phyloP scores from a whole-genome alignment of 495 filamentous ascomycete species.

The Talaromyces liani region DNA sequence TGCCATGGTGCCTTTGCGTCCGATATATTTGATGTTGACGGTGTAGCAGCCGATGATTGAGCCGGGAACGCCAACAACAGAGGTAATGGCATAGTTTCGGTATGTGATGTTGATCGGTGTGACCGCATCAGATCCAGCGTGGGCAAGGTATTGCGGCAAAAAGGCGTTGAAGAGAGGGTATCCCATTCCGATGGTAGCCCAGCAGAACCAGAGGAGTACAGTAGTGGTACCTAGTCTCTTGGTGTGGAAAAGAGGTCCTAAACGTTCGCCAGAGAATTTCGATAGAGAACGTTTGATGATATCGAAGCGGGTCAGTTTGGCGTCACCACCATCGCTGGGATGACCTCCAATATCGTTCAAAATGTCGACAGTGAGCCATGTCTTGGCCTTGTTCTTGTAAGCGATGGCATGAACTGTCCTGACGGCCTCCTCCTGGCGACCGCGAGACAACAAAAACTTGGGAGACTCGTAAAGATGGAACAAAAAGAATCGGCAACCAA shows the following conservation, averaged over 20 bases:
- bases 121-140: slow-evolving; percentile 23
- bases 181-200: slow-evolving; percentile 51
- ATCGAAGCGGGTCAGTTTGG: slow-evolving; percentile 31
- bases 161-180: slow-evolving; percentile 55
- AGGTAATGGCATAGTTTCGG: slow-evolving; percentile 54
- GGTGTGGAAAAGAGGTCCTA: slow-evolving; percentile 46
- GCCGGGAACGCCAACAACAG: slow-evolving; percentile 51
- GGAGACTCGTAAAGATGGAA: slow-evolving; percentile 79
- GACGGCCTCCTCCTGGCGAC: slow-evolving; percentile 66
- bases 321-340: slow-evolving; percentile 22
- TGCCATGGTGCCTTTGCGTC: slow-evolving; percentile 53
- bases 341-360: slow-evolving; percentile 47
- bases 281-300: slow-evolving; percentile 44
- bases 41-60: slow-evolving; percentile 47
- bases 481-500: slow-evolving; percentile 61
- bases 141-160: slow-evolving; percentile 49
- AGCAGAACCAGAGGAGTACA: slow-evolving; percentile 48
- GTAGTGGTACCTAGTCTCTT: slow-evolving; percentile 42
- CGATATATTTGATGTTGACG: slow-evolving; percentile 51
- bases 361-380: slow-evolving; percentile 46
- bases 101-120: slow-evolving; percentile 43
- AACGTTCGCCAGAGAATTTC: slow-evolving; percentile 49
- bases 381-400: slow-evolving; percentile 43
- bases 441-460: slow-evolving; percentile 69
- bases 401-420: slow-evolving; percentile 56